Percentiles rank a stretch among this genome's conserved stretches.
These are phyloP conservation scores for Rhododendron kiyosumense DNA, from an alignment of 148 eudicot species.

Conservation along the genomic window DNA sequence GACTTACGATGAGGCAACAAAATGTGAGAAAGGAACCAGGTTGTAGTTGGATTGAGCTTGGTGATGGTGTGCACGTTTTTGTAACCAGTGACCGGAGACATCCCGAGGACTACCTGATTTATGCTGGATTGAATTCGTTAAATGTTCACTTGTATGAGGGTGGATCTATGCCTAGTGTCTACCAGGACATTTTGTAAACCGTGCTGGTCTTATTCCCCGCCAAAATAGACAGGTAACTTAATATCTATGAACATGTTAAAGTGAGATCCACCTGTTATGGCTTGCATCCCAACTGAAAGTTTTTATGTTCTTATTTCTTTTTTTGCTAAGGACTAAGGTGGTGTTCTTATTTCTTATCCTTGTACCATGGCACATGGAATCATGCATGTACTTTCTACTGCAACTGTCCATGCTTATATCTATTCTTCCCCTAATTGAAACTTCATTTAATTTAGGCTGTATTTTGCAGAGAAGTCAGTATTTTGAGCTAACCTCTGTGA, in stretches of 20 bases:
- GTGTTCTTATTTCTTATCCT: background rate
- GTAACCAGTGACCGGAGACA: slow-evolving; percentile 37
- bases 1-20: slow-evolving; percentile 55
- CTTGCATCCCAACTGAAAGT: background rate
- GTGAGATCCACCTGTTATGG: background rate
- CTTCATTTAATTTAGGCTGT: too few relatives aligned
- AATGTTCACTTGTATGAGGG: slow-evolving; percentile 33
- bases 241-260: background rate
- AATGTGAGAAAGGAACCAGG: slow-evolving; percentile 59
- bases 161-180: slow-evolving; percentile 22
- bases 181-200: background rate
- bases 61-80: slow-evolving; percentile 40
- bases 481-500: too few relatives aligned
- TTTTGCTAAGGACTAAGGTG: too few relatives aligned
- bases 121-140: slow-evolving; percentile 40
- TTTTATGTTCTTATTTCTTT: background rate
- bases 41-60: slow-evolving; percentile 67
- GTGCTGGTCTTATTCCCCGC: background rate
- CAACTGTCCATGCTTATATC: too few relatives aligned
- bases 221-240: background rate
- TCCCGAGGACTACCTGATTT: slow-evolving; percentile 38
- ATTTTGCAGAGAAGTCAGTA: too few relatives aligned
- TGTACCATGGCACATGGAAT: background rate
- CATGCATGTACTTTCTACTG: background rate
- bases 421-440: too few relatives aligned